Base-by-base conservation (phyloP, 73 alveolate species). In the Tetrahymena borealis region DNA sequence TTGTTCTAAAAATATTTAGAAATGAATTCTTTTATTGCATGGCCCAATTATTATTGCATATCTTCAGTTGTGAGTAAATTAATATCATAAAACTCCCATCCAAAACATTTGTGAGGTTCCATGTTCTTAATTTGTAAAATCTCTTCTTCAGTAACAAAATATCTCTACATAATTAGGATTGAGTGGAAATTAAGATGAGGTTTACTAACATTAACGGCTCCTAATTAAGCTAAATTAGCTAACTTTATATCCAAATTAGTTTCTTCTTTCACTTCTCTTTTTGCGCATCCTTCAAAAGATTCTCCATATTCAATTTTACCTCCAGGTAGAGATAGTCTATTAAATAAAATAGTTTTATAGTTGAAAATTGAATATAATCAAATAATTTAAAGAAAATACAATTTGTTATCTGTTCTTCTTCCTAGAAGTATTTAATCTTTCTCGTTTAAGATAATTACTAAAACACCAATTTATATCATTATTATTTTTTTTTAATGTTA, bases 261-360 rank as follows among this genome's bases (percentile, higher is more conserved):
- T 94, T 97, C 99, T 94, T 97, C 99, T 31, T 90, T 41, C 60
- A 97, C 92, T 96, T 97, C 99, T 91, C 99, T 94, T 32, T 38
- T 16, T 11, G 98, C 98, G 24, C 98, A 94, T 8, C 90, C 95
- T 92, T 97, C 95, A 37, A 95, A 97, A 39, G 96, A 91, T 85
- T 97, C 99, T 33, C 91, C 96, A 91, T 78, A 95, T 91, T 97
- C 99, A 24, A 97, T 78, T 94, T 97, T 96, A 7, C 99, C 99
- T 18, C 99, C 99, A 16, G 99, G 98, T 33, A 93, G 85, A 60
- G 85, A 60, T n/a, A 60, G 13, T 18, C 85, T 60, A 60, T 2
- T 24, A 60, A n/a, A n/a, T n/a, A n/a, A n/a, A n/a, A n/a, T n/a
- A n/a, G n/a, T n/a, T n/a, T 60, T n/a, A 60, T 24, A 60, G 5